Evolutionary conservation across 768 basidiomycete genomes (phyloP).

Genomic region (Mycena chlorophos): DNA sequence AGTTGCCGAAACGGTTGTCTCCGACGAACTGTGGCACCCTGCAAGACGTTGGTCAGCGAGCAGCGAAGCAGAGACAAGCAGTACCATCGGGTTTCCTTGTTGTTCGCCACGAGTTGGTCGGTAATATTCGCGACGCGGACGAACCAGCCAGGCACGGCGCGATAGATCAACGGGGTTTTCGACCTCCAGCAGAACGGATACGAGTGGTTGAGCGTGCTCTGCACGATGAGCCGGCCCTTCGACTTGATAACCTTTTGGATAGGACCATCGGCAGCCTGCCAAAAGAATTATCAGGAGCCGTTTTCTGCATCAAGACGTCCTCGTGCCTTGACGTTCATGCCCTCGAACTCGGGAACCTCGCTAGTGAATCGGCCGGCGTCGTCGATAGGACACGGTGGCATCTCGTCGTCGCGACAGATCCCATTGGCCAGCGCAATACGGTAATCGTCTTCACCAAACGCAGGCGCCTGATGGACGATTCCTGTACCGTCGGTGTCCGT

Average conservation of each 20-base stretch:
- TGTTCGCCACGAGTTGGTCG: conserved; percentile 87
- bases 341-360: conserved; percentile 87
- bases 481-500: conserved; percentile 93
- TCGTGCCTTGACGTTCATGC: conserved; percentile 84
- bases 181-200: conserved; percentile 99
- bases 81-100: conserved; percentile 87
- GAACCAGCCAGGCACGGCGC: conserved; percentile 96
- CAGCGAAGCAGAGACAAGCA: conserved; percentile 14
- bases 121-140: conserved; percentile 83
- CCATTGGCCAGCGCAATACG: conserved; percentile 85
- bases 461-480: conserved; percentile 98
- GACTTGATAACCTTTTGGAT: conserved; percentile 90
- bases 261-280: conserved; percentile 88
- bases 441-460: conserved; percentile 98
- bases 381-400: conserved; percentile 95
- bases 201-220: conserved; percentile 82
- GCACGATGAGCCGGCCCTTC: conserved; percentile 84
- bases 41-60: conserved; percentile 8
- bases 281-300: conserved; percentile 4
- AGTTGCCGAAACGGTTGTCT: conserved; percentile 92
- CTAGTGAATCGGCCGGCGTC: conserved; percentile 85
- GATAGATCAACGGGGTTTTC: conserved; percentile 92
- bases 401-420: conserved; percentile 81
- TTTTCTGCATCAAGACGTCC: neutral
- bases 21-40: conserved; percentile 93